Evolutionary conservation across 148 eudicot species (phyloP).

Genomic region (Camellia lanceoleosa): DNA sequence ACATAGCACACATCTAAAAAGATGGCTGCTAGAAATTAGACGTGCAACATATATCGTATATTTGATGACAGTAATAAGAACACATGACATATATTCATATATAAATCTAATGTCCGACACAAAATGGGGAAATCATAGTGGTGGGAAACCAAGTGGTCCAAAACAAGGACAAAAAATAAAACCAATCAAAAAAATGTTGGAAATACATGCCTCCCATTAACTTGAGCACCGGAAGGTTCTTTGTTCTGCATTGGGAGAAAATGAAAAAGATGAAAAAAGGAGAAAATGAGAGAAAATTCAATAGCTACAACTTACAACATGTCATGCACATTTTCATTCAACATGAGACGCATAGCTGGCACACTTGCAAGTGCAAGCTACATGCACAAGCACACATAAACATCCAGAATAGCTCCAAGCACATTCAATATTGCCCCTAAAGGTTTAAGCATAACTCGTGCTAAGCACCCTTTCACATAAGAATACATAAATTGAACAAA

Average conservation of each 20-base stretch:
- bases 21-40: not conserved
- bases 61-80: too few relatives aligned
- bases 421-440: slow-evolving; percentile 70
- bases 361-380: not conserved
- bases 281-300: not conserved
- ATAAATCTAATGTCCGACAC: not conserved
- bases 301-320: not conserved
- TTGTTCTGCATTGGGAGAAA: slow-evolving; percentile 13
- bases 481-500: slow-evolving; percentile 4
- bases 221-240: not conserved
- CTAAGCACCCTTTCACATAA: not conserved
- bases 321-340: not conserved
- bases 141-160: not conserved
- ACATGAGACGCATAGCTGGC: not conserved
- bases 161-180: not conserved
- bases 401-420: slow-evolving; percentile 48
- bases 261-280: not conserved
- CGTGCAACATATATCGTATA: not conserved
- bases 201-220: slow-evolving; percentile 19
- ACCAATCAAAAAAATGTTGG: not conserved
- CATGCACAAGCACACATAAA: not conserved
- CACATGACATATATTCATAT: not conserved
- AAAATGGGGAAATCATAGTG: not conserved
- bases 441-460: slow-evolving; percentile 12
- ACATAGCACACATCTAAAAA: not conserved